phyloP scores from a whole-genome alignment of 2,329 filamentous ascomycete genomes.

The Neopestalotiopsis sp. region DNA sequence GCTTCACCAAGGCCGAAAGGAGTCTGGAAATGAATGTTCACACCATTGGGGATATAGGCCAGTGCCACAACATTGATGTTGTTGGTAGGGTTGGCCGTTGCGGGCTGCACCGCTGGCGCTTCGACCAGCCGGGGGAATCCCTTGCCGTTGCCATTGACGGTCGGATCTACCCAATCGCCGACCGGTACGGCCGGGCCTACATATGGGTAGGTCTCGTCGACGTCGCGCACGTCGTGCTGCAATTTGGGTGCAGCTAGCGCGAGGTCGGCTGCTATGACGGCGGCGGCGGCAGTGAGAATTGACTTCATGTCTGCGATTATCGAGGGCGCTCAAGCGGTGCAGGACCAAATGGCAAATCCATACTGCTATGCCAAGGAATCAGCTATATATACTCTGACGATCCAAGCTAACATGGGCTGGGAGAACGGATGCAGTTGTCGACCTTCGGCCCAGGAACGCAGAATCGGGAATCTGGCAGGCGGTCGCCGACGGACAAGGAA shows the following conservation, averaged over 20 bases:
- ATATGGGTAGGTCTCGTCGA: slow-evolving; percentile 16
- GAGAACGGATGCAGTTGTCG: neutral
- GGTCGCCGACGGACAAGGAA: neutral
- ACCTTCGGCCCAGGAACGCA: neutral
- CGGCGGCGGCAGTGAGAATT: neutral
- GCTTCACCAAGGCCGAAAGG: slow-evolving; percentile 11
- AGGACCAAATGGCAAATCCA: neutral
- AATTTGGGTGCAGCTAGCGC: slow-evolving; percentile 8
- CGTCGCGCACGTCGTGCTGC: slow-evolving; percentile 12
- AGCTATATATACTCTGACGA: neutral
- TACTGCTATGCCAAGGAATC: neutral
- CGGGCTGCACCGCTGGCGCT: slow-evolving; percentile 11
- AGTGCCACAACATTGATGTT: slow-evolving; percentile 15
- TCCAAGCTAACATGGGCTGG: neutral
- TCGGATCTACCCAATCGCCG: slow-evolving; percentile 13
- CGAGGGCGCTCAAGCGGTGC: neutral
- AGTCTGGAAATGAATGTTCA: slow-evolving; percentile 14
- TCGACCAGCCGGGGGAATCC: slow-evolving; percentile 17
- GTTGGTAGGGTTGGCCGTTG: neutral
- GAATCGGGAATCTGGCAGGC: neutral
- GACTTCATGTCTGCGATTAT: neutral
- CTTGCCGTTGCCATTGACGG: slow-evolving; percentile 14
- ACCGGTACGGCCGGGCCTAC: slow-evolving; percentile 3
- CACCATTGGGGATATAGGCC: slow-evolving; percentile 13
- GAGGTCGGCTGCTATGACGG: neutral